Evolutionary conservation across 2,329 filamentous ascomycete genomes (phyloP).

Genomic region (Gnomoniopsis sp.): DNA sequence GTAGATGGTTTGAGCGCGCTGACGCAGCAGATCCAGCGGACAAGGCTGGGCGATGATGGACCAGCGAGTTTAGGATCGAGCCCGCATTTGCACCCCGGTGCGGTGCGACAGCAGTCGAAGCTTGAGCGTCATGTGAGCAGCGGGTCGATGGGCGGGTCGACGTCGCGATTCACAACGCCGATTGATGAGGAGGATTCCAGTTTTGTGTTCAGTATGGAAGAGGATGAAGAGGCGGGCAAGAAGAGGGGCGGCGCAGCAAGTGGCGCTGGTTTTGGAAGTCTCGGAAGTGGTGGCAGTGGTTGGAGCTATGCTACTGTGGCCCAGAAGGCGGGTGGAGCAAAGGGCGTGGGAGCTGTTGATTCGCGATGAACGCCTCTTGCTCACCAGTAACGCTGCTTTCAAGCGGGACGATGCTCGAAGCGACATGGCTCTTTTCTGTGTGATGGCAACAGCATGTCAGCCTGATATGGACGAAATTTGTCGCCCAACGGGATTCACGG

Average conservation of each 20-base stretch:
- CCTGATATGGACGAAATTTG: too few relatives aligned
- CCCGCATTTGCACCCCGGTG: constrained; percentile 49
- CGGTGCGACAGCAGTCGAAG: constrained; percentile 34
- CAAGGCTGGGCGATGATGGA: constrained; percentile 42
- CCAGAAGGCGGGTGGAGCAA: constrained; percentile 8
- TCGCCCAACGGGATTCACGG: too few relatives aligned
- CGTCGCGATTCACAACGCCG: constrained; percentile 57
- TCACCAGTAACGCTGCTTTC: not conserved
- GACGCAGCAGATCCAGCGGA: constrained; percentile 61
- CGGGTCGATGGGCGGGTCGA: constrained; percentile 51
- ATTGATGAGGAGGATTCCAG: constrained; percentile 64
- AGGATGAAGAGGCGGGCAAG: constrained; percentile 49
- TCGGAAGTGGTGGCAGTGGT: constrained; percentile 32
- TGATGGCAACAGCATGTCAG: too few relatives aligned
- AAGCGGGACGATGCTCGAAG: too few relatives aligned
- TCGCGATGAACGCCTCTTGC: constrained; percentile 9
- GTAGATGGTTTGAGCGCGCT: constrained; percentile 54
- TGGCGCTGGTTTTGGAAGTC: constrained; percentile 37
- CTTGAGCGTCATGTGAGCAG: constrained; percentile 59
- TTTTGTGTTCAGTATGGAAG: constrained; percentile 65
- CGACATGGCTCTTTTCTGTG: too few relatives aligned
- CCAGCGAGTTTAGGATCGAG: constrained; percentile 34
- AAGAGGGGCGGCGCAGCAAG: constrained; percentile 39
- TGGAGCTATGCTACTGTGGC: constrained; percentile 39
- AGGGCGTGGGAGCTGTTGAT: constrained; percentile 12